These are phyloP conservation scores for Pyrus betulifolia DNA, from an alignment of 306 rosid species.

Conservation along the genomic window DNA sequence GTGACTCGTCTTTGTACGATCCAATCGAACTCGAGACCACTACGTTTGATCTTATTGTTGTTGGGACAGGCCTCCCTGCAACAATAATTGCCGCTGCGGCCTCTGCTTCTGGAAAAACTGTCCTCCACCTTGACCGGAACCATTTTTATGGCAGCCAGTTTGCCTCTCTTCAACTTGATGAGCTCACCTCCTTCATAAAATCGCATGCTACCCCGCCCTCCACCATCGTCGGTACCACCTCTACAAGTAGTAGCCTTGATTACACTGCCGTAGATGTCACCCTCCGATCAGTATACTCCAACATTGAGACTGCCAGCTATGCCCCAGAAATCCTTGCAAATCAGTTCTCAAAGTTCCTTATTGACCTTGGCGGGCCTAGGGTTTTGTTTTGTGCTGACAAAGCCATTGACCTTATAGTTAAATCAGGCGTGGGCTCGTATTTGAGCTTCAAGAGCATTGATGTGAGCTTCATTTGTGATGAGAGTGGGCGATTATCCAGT, in stretches of 20 bases:
- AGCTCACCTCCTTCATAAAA: slow-evolving; percentile 52
- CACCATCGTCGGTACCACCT: slow-evolving; percentile 1
- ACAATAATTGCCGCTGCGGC: slow-evolving; percentile 73
- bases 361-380: slow-evolving; percentile 78
- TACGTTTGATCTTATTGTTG: slow-evolving; percentile 57
- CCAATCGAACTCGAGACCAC: slow-evolving; percentile 83
- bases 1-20: slow-evolving; percentile 33
- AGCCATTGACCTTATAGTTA: slow-evolving; percentile 48
- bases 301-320: slow-evolving; percentile 28
- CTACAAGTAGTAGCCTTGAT: slow-evolving; percentile 13
- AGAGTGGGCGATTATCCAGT: slow-evolving; percentile 38
- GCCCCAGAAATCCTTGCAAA: slow-evolving; percentile 35
- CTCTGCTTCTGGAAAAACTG: slow-evolving; percentile 53
- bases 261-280: slow-evolving; percentile 29
- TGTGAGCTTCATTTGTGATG: slow-evolving; percentile 46
- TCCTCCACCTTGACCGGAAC: slow-evolving; percentile 82
- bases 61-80: slow-evolving; percentile 68
- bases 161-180: slow-evolving; percentile 50
- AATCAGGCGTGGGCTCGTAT: slow-evolving; percentile 53
- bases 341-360: slow-evolving; percentile 47
- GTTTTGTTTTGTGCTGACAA: slow-evolving; percentile 56
- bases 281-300: slow-evolving; percentile 28
- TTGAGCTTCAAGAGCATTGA: slow-evolving; percentile 72
- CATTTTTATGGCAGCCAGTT: slow-evolving; percentile 65
- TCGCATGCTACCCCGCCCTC: slow-evolving; percentile 22